Conservation (phyloP, 495 filamentous ascomycete species). For the Neurospora intermedia region DNA sequence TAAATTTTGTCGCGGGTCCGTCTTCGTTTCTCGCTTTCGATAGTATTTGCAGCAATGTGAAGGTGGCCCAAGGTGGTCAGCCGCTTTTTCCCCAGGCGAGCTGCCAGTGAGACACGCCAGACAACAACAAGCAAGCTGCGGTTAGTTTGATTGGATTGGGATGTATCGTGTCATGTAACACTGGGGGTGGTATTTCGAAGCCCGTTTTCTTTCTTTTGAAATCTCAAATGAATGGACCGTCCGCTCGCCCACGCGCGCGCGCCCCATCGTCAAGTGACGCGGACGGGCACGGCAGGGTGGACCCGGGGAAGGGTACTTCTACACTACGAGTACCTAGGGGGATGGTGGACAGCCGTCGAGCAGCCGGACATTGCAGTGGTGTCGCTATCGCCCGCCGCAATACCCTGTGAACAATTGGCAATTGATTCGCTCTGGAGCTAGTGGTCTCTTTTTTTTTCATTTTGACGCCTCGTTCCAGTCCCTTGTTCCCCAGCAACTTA, state of each 20-base stretch:
- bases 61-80: background rate
- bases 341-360: background rate
- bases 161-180: background rate
- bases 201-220: background rate
- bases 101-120: background rate
- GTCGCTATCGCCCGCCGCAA: background rate
- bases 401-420: background rate
- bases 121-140: background rate
- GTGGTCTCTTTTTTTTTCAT: background rate
- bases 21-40: background rate
- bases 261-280: background rate
- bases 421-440: background rate
- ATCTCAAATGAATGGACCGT: background rate
- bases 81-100: background rate
- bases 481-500: background rate
- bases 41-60: background rate
- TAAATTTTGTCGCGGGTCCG: background rate
- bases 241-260: background rate
- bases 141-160: background rate
- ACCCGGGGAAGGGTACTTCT: background rate
- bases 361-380: background rate
- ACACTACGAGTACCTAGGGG: too few species aligned
- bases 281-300: background rate
- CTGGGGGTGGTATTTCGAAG: background rate
- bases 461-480: background rate